Conservation (phyloP, 805 yeast species). For the Cyberlindnera subsufficiens region DNA sequence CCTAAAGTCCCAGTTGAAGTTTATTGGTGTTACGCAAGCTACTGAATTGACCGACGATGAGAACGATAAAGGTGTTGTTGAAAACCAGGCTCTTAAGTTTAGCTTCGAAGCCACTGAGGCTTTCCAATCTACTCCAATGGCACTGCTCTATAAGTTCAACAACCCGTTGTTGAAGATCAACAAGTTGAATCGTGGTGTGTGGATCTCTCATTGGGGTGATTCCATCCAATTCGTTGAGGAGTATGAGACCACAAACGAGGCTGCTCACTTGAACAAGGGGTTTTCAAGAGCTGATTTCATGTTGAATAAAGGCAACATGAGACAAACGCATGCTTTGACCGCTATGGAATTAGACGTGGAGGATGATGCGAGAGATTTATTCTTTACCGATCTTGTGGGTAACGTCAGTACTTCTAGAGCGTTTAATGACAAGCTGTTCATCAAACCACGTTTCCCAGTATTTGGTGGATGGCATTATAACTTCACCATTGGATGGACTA, state of each 20-base stretch:
- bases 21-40: slow-evolving; percentile 42
- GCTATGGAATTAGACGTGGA: slow-evolving; percentile 55
- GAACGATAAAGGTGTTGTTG: slow-evolving; percentile 31
- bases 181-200: slow-evolving; percentile 62
- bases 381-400: slow-evolving; percentile 86
- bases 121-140: slow-evolving; percentile 41
- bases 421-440: slow-evolving; percentile 34
- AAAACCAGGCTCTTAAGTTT: slow-evolving; percentile 38
- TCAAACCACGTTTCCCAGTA: slow-evolving; percentile 88
- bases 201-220: slow-evolving; percentile 85
- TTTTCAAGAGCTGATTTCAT: slow-evolving; percentile 80
- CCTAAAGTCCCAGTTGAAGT: slow-evolving; percentile 31
- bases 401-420: slow-evolving; percentile 75
- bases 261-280: slow-evolving; percentile 61
- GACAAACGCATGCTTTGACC: slow-evolving; percentile 53
- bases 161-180: slow-evolving; percentile 58
- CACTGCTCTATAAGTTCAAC: slow-evolving; percentile 58
- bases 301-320: slow-evolving; percentile 42
- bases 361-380: slow-evolving; percentile 52
- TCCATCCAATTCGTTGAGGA: slow-evolving; percentile 75
- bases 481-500: slow-evolving; percentile 93
- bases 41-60: slow-evolving; percentile 36
- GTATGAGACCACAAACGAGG: slow-evolving; percentile 73
- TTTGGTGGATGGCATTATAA: slow-evolving; percentile 96
- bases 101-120: slow-evolving; percentile 53